phyloP scores from a whole-genome alignment of 768 basidiomycete species.

The Tricholoma terreum region DNA sequence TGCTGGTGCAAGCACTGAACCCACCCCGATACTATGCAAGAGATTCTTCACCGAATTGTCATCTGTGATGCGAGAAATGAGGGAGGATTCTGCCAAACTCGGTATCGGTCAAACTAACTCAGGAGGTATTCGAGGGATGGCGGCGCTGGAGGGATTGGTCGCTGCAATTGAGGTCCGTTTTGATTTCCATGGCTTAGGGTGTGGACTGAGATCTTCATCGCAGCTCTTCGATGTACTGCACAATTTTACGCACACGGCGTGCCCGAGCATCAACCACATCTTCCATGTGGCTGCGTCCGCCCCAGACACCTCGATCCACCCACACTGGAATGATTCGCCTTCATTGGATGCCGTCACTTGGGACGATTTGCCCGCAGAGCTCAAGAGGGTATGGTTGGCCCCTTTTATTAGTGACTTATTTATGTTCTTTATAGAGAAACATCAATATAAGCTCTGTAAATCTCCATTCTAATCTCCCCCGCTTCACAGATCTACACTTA shows the following conservation, averaged over 20 bases:
- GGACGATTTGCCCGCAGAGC: constrained; percentile 57
- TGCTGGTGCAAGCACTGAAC: constrained; percentile 53
- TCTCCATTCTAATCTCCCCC: constrained; percentile 39
- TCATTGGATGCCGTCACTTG: constrained; percentile 52
- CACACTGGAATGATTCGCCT: constrained; percentile 49
- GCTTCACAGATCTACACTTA: constrained; percentile 49
- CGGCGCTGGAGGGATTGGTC: constrained; percentile 67
- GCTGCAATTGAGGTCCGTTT: constrained; percentile 62
- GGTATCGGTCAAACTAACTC: constrained; percentile 57
- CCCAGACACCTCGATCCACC: constrained; percentile 53
- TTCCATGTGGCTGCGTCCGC: constrained; percentile 58
- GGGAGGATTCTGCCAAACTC: constrained; percentile 41
- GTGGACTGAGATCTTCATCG: not conserved
- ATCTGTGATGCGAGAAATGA: constrained; percentile 42
- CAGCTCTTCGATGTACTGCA: constrained; percentile 44
- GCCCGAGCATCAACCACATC: constrained; percentile 39
- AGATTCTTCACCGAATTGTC: constrained; percentile 51
- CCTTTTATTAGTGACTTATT: not conserved
- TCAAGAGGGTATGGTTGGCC: constrained; percentile 49
- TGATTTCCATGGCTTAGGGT: not conserved
- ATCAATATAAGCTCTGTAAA: constrained; percentile 55
- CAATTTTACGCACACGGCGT: constrained; percentile 10
- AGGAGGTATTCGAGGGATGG: constrained; percentile 52
- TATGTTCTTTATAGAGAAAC: constrained; percentile 42
- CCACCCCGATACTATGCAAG: constrained; percentile 53